These are phyloP conservation scores for Pittosporum tobira DNA, from an alignment of 129 eudicot species.

Conservation along the genomic window DNA sequence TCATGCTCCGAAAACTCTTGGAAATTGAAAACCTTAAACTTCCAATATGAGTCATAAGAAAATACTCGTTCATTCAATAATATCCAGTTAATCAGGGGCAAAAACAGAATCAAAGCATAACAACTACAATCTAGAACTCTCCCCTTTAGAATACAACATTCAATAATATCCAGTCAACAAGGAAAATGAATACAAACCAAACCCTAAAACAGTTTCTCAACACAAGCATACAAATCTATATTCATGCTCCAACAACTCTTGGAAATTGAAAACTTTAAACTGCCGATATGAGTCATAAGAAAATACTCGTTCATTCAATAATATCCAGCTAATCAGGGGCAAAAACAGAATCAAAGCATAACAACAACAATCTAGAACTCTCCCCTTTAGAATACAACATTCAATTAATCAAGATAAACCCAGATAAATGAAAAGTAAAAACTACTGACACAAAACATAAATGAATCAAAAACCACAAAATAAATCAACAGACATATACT, in stretches of 20 bases:
- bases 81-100: slow-evolving; percentile 3
- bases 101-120: slow-evolving; percentile 11
- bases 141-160: slow-evolving; percentile 1
- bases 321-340: slow-evolving; percentile 7
- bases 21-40: slow-evolving; percentile 1
- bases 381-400: background rate
- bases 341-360: slow-evolving; percentile 10
- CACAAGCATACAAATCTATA: slow-evolving; percentile 20
- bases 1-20: slow-evolving; percentile 15
- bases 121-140: background rate
- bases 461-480: slow-evolving; percentile 1
- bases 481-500: background rate
- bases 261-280: slow-evolving; percentile 1
- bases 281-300: background rate
- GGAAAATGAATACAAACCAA: slow-evolving; percentile 21
- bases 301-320: background rate
- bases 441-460: slow-evolving; percentile 9
- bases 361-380: background rate
- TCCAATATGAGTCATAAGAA: background rate
- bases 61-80: slow-evolving; percentile 3
- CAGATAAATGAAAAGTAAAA: slow-evolving; percentile 8
- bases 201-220: slow-evolving; percentile 4
- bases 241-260: slow-evolving; percentile 16
- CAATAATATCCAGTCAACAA: slow-evolving; percentile 13
- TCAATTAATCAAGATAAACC: background rate